These are phyloP conservation scores for Dipodascus albidus DNA, from an alignment of 805 yeast species.

Conservation along the genomic window DNA sequence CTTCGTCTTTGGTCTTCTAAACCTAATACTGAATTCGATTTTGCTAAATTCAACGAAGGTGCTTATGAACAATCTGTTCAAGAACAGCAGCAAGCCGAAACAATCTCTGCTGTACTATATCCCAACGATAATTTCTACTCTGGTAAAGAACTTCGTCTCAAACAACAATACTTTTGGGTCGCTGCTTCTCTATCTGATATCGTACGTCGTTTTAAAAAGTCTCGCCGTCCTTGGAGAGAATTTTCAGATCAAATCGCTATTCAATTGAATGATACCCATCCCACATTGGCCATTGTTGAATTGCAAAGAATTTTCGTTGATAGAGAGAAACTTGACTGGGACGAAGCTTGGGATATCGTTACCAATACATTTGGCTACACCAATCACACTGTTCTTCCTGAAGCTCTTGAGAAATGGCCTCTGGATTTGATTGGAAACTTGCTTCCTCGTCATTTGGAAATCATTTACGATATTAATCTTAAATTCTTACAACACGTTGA, in stretches of 20 bases:
- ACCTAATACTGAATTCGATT: constrained; percentile 87
- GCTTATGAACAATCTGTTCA: constrained; percentile 77
- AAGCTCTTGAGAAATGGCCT: constrained; percentile 95
- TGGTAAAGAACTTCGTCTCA: constrained; percentile 85
- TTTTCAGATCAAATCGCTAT: constrained; percentile 82
- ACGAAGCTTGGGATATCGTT: constrained; percentile 76
- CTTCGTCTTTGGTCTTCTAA: constrained; percentile 82
- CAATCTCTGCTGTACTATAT: constrained; percentile 83
- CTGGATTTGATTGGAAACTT: constrained; percentile 64
- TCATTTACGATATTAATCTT: constrained; percentile 76
- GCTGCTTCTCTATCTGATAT: constrained; percentile 89
- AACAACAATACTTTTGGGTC: constrained; percentile 96
- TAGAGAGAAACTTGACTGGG: constrained; percentile 72
- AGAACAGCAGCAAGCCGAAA: constrained; percentile 80
- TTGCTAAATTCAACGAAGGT: constrained; percentile 81
- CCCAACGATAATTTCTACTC: constrained; percentile 89
- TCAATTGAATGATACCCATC: constrained; percentile 92
- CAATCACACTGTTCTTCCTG: constrained; percentile 89
- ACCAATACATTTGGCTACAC: constrained; percentile 79
- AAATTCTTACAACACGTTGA: constrained; percentile 69
- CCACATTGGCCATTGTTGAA: constrained; percentile 84
- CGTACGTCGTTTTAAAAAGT: constrained; percentile 77
- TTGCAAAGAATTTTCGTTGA: constrained; percentile 79
- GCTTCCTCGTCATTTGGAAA: constrained; percentile 85
- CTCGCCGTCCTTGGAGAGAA: constrained; percentile 64